Percentiles rank a stretch among this genome's conserved stretches.
phyloP scores from a whole-genome alignment of 441 rosid species.

The Pelargonium citronellum region DNA sequence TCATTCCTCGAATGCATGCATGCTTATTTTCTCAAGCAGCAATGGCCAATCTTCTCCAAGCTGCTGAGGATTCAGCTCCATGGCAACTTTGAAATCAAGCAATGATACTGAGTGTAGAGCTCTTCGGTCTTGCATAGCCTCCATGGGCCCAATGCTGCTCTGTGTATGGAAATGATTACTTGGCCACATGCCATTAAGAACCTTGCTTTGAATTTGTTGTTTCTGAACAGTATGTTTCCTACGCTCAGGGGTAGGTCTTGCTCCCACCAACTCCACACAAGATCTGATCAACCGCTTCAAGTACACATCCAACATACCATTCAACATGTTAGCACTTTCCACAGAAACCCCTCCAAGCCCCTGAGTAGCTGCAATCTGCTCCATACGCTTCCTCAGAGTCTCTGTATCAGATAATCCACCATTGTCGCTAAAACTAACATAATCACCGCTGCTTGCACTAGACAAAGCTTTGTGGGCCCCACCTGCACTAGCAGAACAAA shows the following conservation, averaged over 20 bases:
- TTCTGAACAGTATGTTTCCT: conserved; percentile 42
- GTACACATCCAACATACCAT: conserved; percentile 62
- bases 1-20: conserved; percentile 56
- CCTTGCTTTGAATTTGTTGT: conserved; percentile 52
- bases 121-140: conserved; percentile 42
- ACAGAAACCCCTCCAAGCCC: conserved; percentile 71
- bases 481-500: conserved; percentile 56
- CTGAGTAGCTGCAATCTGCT: conserved; percentile 60
- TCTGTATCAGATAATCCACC: conserved; percentile 58
- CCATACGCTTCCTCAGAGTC: conserved; percentile 69
- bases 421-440: conserved; percentile 44
- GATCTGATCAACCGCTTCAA: conserved; percentile 71
- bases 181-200: conserved; percentile 50
- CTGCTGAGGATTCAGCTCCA: conserved; percentile 82
- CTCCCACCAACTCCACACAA: conserved; percentile 51
- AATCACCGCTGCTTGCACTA: conserved; percentile 29
- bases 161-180: conserved; percentile 50
- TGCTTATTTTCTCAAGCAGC: conserved; percentile 64
- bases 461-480: conserved; percentile 52
- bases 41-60: conserved; percentile 92
- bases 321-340: conserved; percentile 66
- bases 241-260: conserved; percentile 40
- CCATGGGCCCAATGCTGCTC: conserved; percentile 31
- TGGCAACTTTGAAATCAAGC: conserved; percentile 80
- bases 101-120: conserved; percentile 44